Evolutionary conservation across 257 asterid genomes (phyloP).

Genomic region (Solanum sitiens): DNA sequence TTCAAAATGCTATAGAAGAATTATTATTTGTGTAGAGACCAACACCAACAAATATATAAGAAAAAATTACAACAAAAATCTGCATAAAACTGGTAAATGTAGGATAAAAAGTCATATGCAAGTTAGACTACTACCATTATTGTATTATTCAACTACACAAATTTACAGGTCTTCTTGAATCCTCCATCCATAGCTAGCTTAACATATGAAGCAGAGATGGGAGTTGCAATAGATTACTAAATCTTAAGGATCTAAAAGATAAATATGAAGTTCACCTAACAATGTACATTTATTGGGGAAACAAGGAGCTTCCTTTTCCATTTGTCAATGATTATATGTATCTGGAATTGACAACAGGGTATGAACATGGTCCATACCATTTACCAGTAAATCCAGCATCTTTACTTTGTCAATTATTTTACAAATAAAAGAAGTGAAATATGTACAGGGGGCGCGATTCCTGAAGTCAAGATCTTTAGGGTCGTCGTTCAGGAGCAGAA

Average conservation of each 20-base stretch:
- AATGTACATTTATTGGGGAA: conserved; percentile 2
- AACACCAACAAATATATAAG: not conserved
- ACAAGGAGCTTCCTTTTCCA: not conserved
- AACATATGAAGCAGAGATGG: not conserved
- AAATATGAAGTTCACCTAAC: not conserved
- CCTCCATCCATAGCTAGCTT: not conserved
- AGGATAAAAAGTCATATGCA: not conserved
- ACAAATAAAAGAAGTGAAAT: not conserved
- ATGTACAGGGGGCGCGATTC: not conserved
- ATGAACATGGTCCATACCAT: not conserved
- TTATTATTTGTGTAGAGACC: not conserved
- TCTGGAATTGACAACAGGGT: not conserved
- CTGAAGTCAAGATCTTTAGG: not conserved
- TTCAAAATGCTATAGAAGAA: not conserved
- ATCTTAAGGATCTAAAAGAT: not conserved
- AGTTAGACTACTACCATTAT: not conserved
- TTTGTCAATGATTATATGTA: not conserved
- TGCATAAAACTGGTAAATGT: not conserved
- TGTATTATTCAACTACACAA: not conserved
- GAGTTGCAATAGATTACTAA: not conserved
- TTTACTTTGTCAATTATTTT: not conserved
- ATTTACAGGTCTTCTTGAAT: not conserved
- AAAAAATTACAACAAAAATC: not conserved
- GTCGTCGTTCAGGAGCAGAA: not conserved
- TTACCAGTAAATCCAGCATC: not conserved